Base-by-base conservation (phyloP, 2,329 filamentous ascomycete species). In the Aspergillus pseudonomiae region DNA sequence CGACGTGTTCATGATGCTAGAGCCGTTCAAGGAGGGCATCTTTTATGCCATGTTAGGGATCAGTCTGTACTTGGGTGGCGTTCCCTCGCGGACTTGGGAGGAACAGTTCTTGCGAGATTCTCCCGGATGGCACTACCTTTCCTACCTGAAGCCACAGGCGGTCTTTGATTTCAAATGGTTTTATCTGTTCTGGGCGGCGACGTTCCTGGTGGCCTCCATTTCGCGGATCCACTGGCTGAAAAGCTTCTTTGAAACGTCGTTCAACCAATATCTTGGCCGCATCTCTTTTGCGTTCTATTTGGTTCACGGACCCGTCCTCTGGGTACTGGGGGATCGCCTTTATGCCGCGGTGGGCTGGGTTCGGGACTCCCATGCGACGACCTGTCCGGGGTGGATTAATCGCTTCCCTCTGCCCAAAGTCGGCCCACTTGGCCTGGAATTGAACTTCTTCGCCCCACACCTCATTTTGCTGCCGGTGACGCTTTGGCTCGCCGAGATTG, bases 121-220 rank as follows among this genome's bases (percentile, higher is more conserved):
- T 19, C 83, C 85, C 0, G 88, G 88, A 2, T 90, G 88, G 87
- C 82, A 83, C 65, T 86, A 81, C 66, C 75, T 89, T 16, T 86
- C 87, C 0, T 82, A 81, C 63, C 78, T 91, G 62, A 89, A 89
- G 64, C 87, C 88, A 0, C 87, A 90, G 70, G 88, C 88, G 1
- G 85, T 88, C 12, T 89, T 82, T 67, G 86, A 90, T 71, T 84
- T 82, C 71, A 90, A 90, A 74, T 90, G 87, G 87, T 90, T 90
- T 75, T 90, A 83, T 71, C 81, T 90, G 3, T 88, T 88, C 72
- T 86, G 83, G 79, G 88, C 87, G 0, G 82, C 88, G 1, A 78
- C 81, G 28, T 81, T 88, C 59, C 72, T 89, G 0, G 83, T 91
- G 0, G 78, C 84, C 1, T 81, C 83, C 0, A 78, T 86, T 3